Base-by-base conservation (phyloP, 2,329 filamentous ascomycete species). In the Myriosclerotinia scirpicola region DNA sequence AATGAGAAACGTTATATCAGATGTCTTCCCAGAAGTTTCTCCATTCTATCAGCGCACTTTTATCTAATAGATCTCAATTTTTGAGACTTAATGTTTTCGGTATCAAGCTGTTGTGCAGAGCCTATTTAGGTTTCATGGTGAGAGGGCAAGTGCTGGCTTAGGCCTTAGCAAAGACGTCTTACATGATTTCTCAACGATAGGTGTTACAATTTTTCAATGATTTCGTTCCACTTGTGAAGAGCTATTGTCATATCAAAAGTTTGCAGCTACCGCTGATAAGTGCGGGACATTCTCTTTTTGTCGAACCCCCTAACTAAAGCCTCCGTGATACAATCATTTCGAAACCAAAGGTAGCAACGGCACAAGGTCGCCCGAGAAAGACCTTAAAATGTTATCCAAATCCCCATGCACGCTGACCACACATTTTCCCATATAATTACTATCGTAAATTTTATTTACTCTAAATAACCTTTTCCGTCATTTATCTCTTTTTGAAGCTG, bases 401-500 rank as follows among this genome's bases (percentile, higher is more conserved):
- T 50, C 30, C 17, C 22, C 7, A 38, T 38, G 20, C 12, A 36
- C 17, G 8, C 20, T 38, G 7, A 17, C 36, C 22, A 56, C 22
- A 26, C 15, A 15, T 14, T 56, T 12, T 30, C 11, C 15, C 42
- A 36, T 7, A 26, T 3, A 4, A n/a, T n/a, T 17, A n/a, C 9
- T 22, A 12, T 30, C 30, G 11, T 54, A 7, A 14, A 15, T 42
- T 7, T 42, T 2, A 20, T 42, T 15, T 34, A 63, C 15, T 34
- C 38, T 20, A 66, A n/a, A 48, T 66, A 66, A n/a, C 64, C 64
- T 8, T 62, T 62, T 8, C 38, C 50, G 20, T 71, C 69, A 61
- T 73, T 72, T 17, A 73, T 73, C 44, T 74, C 71, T 30, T 68
- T 69, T 64, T 73, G 71, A 7, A 74, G 63, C 38, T 73, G 68